Evolutionary conservation across 2,329 filamentous ascomycete genomes (phyloP).

Genomic region (Colletotrichum musae): DNA sequence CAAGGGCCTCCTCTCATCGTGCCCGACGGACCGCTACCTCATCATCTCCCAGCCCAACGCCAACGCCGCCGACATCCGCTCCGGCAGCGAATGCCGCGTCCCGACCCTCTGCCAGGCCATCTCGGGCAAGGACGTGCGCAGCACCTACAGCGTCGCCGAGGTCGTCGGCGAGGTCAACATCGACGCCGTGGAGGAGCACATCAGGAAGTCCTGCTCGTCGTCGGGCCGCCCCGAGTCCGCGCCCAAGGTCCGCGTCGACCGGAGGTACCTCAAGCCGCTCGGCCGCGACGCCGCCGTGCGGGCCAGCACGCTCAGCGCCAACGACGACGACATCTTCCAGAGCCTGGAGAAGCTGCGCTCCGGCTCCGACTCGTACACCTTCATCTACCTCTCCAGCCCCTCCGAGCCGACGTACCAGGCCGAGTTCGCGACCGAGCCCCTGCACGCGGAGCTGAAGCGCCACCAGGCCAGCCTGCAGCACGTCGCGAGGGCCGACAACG

Average conservation of each 20-base stretch:
- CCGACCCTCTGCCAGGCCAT: slow-evolving; percentile 65
- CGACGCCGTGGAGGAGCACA: slow-evolving; percentile 58
- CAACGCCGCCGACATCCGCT: slow-evolving; percentile 76
- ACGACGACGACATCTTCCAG: slow-evolving; percentile 68
- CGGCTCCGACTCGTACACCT: slow-evolving; percentile 72
- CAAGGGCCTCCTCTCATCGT: slow-evolving; percentile 71
- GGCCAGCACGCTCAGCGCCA: slow-evolving; percentile 61
- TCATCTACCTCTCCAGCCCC: slow-evolving; percentile 81
- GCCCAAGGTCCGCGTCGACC: slow-evolving; percentile 56
- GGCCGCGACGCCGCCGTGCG: slow-evolving; percentile 52
- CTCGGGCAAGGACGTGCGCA: slow-evolving; percentile 51
- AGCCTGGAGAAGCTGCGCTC: slow-evolving; percentile 56
- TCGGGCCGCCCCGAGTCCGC: slow-evolving; percentile 40
- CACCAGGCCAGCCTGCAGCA: slow-evolving; percentile 50
- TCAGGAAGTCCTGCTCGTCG: slow-evolving; percentile 61
- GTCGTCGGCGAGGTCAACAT: slow-evolving; percentile 66
- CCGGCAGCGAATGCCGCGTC: slow-evolving; percentile 62
- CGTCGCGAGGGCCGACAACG: slow-evolving; percentile 56
- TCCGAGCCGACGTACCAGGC: slow-evolving; percentile 73
- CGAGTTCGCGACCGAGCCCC: slow-evolving; percentile 68
- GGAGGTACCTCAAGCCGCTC: slow-evolving; percentile 59
- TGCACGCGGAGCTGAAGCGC: slow-evolving; percentile 84
- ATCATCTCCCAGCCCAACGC: slow-evolving; percentile 84
- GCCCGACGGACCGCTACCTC: slow-evolving; percentile 83
- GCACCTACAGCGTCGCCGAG: slow-evolving; percentile 67